These are phyloP conservation scores for Dimocarpus longan DNA, from an alignment of 345 rosid genomes.

Conservation along the genomic window DNA sequence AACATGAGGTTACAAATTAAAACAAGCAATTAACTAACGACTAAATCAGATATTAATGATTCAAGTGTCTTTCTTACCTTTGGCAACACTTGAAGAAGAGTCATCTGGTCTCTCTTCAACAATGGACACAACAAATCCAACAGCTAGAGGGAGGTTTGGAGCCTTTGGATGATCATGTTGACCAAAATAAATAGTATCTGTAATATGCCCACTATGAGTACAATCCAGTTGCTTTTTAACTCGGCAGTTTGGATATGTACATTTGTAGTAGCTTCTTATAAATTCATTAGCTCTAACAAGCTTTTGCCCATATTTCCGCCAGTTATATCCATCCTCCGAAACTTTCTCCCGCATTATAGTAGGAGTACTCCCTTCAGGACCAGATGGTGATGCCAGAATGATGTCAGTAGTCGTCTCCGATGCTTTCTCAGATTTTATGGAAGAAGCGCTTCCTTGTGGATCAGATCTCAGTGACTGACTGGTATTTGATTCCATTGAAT, in stretches of 20 bases:
- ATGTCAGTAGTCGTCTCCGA: constrained; percentile 36
- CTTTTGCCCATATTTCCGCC: constrained; percentile 97
- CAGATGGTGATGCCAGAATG: constrained; percentile 36
- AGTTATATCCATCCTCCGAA: constrained; percentile 81
- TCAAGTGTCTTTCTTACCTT: constrained; percentile 47
- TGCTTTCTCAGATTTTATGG: constrained; percentile 34
- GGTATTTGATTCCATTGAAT: constrained; percentile 24
- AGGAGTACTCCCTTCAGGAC: constrained; percentile 59
- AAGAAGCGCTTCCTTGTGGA: constrained; percentile 42
- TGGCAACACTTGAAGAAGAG: constrained; percentile 31
- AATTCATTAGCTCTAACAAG: constrained; percentile 90
- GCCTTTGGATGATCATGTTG: constrained; percentile 82
- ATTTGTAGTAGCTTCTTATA: constrained; percentile 86
- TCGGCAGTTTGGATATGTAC: constrained; percentile 77
- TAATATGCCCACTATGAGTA: constrained; percentile 65
- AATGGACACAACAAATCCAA: constrained; percentile 45
- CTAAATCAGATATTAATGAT: constrained; percentile 11
- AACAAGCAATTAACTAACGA: constrained; percentile 12
- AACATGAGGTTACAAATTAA: constrained; percentile 25
- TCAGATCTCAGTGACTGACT: constrained; percentile 31
- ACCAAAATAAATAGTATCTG: constrained; percentile 68
- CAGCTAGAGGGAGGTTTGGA: constrained; percentile 43
- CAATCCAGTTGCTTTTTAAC: constrained; percentile 89
- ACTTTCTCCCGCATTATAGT: constrained; percentile 66
- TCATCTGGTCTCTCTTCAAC: constrained; percentile 52